Evolutionary conservation across 2,329 filamentous ascomycete genomes (phyloP), one percentile per base, ranked within the genome.

Genomic region (Leptographium flavum): DNA sequence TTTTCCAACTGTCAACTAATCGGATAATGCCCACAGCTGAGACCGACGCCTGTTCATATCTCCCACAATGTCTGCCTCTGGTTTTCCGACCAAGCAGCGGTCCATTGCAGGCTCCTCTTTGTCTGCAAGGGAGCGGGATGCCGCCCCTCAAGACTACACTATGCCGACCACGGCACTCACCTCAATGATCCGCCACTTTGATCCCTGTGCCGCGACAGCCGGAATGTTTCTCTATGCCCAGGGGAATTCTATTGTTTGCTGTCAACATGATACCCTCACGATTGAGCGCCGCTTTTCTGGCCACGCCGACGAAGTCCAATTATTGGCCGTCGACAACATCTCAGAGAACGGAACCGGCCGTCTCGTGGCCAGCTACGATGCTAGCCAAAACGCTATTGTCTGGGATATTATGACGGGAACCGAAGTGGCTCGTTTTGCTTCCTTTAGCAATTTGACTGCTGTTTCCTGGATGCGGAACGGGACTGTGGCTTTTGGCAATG

Each of bases 401-500:
- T 98, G 92, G 92, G 90, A 98, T 63, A 71, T 95, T 49, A 79
- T 93, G 66, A 93, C 87, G 0, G 92, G 92, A 41, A 80, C 87
- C 48, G 87, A 95, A 62, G 74, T 95, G 47, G 81, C 90, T 33
- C 76, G 88, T n/a, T 96, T 96, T 65, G 81, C 82, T 22, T 92
- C 88, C 0, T 95, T 94, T 57, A 87, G 94, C 57, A 77, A 84
- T 53, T 73, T 96, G 51, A 81, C 80, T 21, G 81, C 86, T 27
- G 90, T 88, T 32, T 73, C 84, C 13, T 98, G 92, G 87, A 95
- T 98, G 88, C 76, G 82, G 38, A 95, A 95, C 64, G 92, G 92
- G 45, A 94, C 94, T 64, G 81, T 98, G 53, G 90, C 87, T 32
- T 96, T 96, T 69, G 90, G 92, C 47, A 95, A 95, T 59, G 74